These are phyloP conservation scores for Candida sp. DNA, from an alignment of 1,139 yeast genomes.

Conservation along the genomic window DNA sequence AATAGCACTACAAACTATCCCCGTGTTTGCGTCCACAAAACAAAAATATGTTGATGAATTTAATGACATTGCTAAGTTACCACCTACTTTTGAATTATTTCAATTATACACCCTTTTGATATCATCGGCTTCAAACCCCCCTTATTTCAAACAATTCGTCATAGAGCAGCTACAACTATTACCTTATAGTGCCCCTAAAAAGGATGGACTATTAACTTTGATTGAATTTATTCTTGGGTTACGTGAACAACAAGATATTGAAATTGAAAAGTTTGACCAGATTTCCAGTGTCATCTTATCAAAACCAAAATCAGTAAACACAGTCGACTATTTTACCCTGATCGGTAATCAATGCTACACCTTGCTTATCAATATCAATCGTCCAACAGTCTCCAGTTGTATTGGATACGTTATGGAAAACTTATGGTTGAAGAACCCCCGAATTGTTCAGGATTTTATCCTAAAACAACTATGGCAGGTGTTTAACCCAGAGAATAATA, in stretches of 20 bases:
- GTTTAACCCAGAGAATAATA: conserved; percentile 30
- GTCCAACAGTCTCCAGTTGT: conserved; percentile 60
- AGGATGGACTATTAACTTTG: conserved; percentile 66
- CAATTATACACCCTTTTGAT: conserved; percentile 53
- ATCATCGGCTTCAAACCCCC: conserved; percentile 33
- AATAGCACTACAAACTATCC: conserved; percentile 47
- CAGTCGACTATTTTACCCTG: conserved; percentile 48
- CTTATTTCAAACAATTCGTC: conserved; percentile 41
- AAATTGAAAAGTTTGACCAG: conserved; percentile 60
- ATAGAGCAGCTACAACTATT: conserved; percentile 47
- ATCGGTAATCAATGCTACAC: conserved; percentile 61
- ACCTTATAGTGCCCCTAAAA: conserved; percentile 48
- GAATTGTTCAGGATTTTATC: conserved; percentile 58
- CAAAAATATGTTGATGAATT: conserved; percentile 10
- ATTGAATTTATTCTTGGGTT: conserved; percentile 78
- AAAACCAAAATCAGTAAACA: conserved; percentile 52
- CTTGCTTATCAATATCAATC: conserved; percentile 54
- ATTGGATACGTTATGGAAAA: conserved; percentile 52
- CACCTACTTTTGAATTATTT: conserved; percentile 61
- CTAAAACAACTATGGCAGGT: conserved; percentile 44
- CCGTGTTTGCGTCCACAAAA: conserved; percentile 18
- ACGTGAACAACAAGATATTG: conserved; percentile 68
- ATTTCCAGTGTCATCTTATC: conserved; percentile 60
- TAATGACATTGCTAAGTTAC: conserved; percentile 18
- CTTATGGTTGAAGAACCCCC: conserved; percentile 50